These are phyloP conservation scores for Sugiyamaella pinicola DNA, from an alignment of 1,139 yeast genomes.

Conservation along the genomic window DNA sequence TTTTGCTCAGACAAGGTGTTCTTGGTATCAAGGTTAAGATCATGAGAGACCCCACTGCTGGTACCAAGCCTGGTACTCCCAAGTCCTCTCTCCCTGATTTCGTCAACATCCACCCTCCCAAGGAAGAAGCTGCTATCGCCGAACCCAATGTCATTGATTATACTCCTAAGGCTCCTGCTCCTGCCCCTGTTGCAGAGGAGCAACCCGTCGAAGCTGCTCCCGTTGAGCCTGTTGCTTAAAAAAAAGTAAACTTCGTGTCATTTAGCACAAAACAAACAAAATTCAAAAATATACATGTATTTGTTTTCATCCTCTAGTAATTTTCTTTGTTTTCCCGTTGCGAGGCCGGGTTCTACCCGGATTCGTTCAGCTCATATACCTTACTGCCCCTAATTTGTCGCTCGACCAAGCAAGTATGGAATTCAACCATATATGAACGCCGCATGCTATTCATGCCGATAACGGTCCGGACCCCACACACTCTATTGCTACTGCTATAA, in stretches of 20 bases:
- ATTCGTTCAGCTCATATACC: background rate
- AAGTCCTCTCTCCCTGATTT: constrained; percentile 86
- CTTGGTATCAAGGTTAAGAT: constrained; percentile 99
- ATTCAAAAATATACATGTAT: constrained; percentile 8
- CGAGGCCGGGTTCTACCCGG: constrained; percentile 1
- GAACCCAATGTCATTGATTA: constrained; percentile 71
- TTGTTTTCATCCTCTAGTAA: background rate
- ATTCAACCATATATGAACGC: background rate
- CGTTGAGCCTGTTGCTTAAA: constrained; percentile 29
- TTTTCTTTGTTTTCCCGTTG: background rate
- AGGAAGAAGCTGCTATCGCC: constrained; percentile 88
- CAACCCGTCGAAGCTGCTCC: constrained; percentile 32
- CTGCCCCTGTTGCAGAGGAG: constrained; percentile 27
- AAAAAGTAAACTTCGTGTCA: too few species aligned
- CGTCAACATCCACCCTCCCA: constrained; percentile 93
- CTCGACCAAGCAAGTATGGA: background rate
- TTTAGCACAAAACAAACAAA: constrained; percentile 7
- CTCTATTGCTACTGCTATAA: background rate
- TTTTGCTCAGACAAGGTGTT: constrained; percentile 99
- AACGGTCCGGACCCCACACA: constrained; percentile 1
- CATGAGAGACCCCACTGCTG: constrained; percentile 97
- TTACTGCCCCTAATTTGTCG: background rate
- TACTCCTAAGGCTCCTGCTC: constrained; percentile 33
- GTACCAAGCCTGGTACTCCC: constrained; percentile 82
- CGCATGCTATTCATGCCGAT: constrained; percentile 1